These are phyloP conservation scores for Colletotrichum viniferum DNA, from an alignment of 2,329 filamentous ascomycete species.

Conservation along the genomic window DNA sequence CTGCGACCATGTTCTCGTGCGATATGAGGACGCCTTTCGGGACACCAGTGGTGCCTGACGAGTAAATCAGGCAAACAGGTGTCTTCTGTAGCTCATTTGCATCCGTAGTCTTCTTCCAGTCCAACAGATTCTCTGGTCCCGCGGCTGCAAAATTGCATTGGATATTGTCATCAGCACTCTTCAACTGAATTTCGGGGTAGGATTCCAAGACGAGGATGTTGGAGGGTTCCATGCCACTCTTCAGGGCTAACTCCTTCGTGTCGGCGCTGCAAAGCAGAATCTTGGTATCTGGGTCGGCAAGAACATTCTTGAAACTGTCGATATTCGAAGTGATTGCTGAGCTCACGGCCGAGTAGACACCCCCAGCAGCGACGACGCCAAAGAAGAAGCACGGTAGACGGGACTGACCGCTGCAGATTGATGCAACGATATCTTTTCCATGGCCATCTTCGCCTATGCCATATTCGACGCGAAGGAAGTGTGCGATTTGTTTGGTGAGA, in stretches of 20 bases:
- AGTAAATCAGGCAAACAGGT: background rate
- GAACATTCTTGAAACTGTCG: background rate
- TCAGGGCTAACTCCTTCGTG: background rate
- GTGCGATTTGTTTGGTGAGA: background rate
- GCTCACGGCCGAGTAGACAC: background rate
- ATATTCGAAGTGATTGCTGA: background rate
- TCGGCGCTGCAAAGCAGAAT: background rate
- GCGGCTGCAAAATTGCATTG: background rate
- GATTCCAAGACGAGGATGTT: background rate
- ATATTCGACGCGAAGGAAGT: background rate
- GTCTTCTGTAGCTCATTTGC: background rate
- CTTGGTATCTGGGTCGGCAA: background rate
- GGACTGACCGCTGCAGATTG: background rate
- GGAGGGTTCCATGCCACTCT: background rate
- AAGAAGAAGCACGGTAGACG: background rate
- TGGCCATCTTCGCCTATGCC: background rate
- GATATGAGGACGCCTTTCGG: background rate
- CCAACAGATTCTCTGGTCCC: background rate
- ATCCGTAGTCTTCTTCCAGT: background rate
- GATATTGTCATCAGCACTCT: background rate
- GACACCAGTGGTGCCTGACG: background rate
- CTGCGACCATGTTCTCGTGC: background rate
- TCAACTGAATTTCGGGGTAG: background rate
- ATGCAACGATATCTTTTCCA: background rate
- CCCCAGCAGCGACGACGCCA: background rate